Evolutionary conservation across 208 protist species (phyloP), one percentile per base, ranked within the genome.

Genomic region (Blastocrithidia nonstop): DNA sequence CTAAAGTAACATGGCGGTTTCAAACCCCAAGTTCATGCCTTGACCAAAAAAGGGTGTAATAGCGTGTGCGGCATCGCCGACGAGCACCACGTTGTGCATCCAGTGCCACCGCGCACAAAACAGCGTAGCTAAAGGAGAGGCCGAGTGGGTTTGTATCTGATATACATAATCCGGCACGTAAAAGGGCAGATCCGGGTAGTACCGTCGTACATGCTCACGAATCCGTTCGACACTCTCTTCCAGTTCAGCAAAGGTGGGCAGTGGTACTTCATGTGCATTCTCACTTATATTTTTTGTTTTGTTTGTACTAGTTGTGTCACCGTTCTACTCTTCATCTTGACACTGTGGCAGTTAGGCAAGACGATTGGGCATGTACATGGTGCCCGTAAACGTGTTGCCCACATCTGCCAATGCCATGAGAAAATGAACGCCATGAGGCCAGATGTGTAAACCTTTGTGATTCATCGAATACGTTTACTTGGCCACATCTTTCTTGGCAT

Each of bases 391-490:
- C 11, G 29, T 35, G 29, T 35, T 35, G 29, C 29, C 29, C 11
- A 35, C 29, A n/a, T 35, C 29, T 11, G 29, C 29, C 11, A 35
- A n/a, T 11, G 29, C 29, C 29, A 35, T 35, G 29, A 35, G 29
- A n/a, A 35, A 35, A n/a, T 35, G 29, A 11, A 35, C 29, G 29
- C 29, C 29, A 35, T 35, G 29, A 11, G 29, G 29, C 29, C 29
- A 35, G 11, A 35, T 15, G 29, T 35, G 29, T n/a, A 35, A n/a
- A 11, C 29, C 29, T 15, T 35, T 11, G n/a, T n/a, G n/a, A n/a
- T 35, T 35, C 29, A 35, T 35, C 29, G 29, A 35, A n/a, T 35
- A 35, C 29, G n/a, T n/a, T n/a, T n/a, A n/a, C n/a, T n/a, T n/a
- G n/a, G n/a, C 29, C 29, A 35, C n/a, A 11, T 11, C 29, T n/a